These are phyloP conservation scores for Aspergillus novoparasiticus DNA, from an alignment of 2,329 filamentous ascomycete genomes.

Conservation along the genomic window DNA sequence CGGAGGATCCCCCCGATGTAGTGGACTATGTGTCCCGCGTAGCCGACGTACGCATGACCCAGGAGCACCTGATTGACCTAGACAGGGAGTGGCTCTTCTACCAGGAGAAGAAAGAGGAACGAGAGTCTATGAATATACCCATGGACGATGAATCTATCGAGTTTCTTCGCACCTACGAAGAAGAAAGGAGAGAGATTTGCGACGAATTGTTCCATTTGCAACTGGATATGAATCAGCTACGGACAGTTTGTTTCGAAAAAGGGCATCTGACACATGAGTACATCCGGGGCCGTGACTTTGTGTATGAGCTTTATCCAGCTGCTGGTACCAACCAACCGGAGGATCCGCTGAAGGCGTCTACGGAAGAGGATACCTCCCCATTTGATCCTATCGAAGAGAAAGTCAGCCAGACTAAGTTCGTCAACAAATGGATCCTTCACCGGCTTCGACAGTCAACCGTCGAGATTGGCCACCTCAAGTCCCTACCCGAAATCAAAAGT, in stretches of 20 bases:
- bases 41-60: conserved; percentile 26
- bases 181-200: conserved; percentile 21
- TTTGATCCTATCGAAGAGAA: conserved; percentile 18
- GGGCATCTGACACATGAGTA: conserved; percentile 14
- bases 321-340: conserved; percentile 1
- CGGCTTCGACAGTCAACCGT: conserved; percentile 32
- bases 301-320: not conserved
- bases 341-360: conserved; percentile 24
- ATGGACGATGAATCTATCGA: conserved; percentile 26
- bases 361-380: conserved; percentile 21
- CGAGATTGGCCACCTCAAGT: conserved; percentile 28
- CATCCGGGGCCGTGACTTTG: not conserved
- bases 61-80: conserved; percentile 24
- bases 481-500: conserved; percentile 20
- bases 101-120: conserved; percentile 17
- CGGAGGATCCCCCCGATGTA: conserved; percentile 15
- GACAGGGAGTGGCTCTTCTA: conserved; percentile 21
- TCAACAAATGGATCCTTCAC: conserved; percentile 37
- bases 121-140: conserved; percentile 12
- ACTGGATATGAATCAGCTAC: conserved; percentile 20
- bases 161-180: conserved; percentile 28
- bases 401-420: conserved; percentile 23
- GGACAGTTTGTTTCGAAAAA: conserved; percentile 22
- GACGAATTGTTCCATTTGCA: conserved; percentile 24
- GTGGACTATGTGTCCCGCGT: conserved; percentile 25